phyloP scores from a whole-genome alignment of 2,329 filamentous ascomycete genomes.

The Gremmenia infestans region DNA sequence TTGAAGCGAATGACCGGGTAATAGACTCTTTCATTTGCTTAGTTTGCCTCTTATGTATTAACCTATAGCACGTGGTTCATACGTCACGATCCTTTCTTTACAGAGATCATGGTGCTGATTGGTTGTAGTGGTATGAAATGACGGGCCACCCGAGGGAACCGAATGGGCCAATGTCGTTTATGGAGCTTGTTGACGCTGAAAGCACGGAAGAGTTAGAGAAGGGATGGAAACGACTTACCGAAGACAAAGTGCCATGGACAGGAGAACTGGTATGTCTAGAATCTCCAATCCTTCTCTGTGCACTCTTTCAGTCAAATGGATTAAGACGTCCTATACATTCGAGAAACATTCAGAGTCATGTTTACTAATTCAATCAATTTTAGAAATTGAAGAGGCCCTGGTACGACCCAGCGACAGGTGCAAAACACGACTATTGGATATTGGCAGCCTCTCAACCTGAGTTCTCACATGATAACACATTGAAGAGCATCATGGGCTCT shows the following conservation, averaged over 20 bases:
- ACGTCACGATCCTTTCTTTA: no score
- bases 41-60: no score
- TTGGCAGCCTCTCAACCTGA: constrained; percentile 71
- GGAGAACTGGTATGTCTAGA: constrained; percentile 49
- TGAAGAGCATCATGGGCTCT: constrained; percentile 72
- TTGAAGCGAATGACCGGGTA: constrained; percentile 69
- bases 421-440: constrained; percentile 66
- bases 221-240: constrained; percentile 58
- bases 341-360: no score
- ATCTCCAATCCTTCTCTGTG: background rate
- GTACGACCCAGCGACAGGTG: constrained; percentile 52
- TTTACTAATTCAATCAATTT: background rate
- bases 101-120: no score
- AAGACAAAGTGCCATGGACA: constrained; percentile 58
- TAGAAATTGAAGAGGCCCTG: constrained; percentile 55
- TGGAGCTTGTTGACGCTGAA: constrained; percentile 61
- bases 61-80: no score
- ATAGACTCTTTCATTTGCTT: no score
- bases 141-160: constrained; percentile 59
- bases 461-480: constrained; percentile 53
- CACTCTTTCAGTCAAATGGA: background rate
- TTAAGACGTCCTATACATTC: no score
- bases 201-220: constrained; percentile 52
- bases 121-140: constrained; percentile 55
- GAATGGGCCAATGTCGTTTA: constrained; percentile 60